phyloP scores from a whole-genome alignment of 805 yeast genomes.

The Myxozyma nipponensis region DNA sequence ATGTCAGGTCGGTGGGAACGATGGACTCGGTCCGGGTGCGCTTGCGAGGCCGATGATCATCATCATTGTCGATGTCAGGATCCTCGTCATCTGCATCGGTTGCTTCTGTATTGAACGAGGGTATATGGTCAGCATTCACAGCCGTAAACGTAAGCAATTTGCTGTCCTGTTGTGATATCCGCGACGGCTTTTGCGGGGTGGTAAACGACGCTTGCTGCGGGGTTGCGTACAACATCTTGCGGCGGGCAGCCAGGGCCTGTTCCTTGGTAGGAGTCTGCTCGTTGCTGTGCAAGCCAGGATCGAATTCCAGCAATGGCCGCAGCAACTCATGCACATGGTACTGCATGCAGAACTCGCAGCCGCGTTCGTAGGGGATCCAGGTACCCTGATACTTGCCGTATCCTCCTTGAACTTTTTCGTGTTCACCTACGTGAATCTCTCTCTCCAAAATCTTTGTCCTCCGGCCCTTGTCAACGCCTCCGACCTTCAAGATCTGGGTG shows the following conservation, averaged over 20 bases:
- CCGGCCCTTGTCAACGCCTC: constrained; percentile 61
- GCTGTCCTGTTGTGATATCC: not conserved
- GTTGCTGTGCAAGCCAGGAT: constrained; percentile 33
- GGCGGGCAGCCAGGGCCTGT: constrained; percentile 43
- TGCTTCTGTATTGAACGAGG: not conserved
- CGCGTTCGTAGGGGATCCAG: constrained; percentile 53
- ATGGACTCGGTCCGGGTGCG: constrained; percentile 12
- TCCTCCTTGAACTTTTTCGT: constrained; percentile 71
- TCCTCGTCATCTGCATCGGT: constrained; percentile 22
- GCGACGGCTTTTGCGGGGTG: constrained; percentile 11
- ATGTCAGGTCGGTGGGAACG: not conserved
- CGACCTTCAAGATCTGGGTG: constrained; percentile 65
- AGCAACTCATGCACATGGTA: constrained; percentile 55
- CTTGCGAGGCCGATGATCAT: constrained; percentile 20
- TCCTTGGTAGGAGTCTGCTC: constrained; percentile 49
- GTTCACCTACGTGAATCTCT: constrained; percentile 59
- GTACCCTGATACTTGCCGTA: constrained; percentile 74
- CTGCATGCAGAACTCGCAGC: constrained; percentile 51
- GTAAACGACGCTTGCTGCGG: constrained; percentile 16
- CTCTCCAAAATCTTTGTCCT: constrained; percentile 61
- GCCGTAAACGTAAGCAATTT: not conserved
- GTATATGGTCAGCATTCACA: not conserved
- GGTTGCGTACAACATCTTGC: constrained; percentile 29
- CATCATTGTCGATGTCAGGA: constrained; percentile 11
- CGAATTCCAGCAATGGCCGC: constrained; percentile 48